Percentiles rank a stretch among this genome's conserved stretches.
Conservation (phyloP, 2,329 filamentous ascomycete genomes). For the Fusarium sp. region DNA sequence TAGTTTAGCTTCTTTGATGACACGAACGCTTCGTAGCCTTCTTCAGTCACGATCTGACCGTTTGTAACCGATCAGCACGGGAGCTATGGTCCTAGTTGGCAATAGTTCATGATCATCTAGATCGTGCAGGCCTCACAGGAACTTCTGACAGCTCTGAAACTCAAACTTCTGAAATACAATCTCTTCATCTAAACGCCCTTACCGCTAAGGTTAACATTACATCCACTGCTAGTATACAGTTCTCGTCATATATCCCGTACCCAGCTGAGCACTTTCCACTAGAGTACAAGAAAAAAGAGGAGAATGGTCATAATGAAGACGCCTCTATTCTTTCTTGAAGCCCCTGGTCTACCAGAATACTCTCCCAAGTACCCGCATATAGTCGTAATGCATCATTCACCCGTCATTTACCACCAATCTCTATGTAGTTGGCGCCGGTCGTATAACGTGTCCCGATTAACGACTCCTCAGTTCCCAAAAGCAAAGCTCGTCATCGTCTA, state of each 20-base stretch:
- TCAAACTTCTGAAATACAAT: conserved; percentile 9
- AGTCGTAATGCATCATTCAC: conserved; percentile 31
- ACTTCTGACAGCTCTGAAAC: conserved; percentile 2
- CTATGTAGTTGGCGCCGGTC: conserved; percentile 13
- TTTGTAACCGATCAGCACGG: neutral
- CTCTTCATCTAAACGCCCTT: conserved; percentile 10
- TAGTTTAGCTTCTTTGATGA: neutral
- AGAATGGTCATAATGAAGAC: neutral
- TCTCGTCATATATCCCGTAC: conserved; percentile 20
- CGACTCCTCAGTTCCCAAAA: conserved; percentile 13
- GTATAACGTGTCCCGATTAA: conserved; percentile 13
- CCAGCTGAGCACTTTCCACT: conserved; percentile 21
- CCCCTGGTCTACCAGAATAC: neutral
- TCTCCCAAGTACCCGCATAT: conserved; percentile 27
- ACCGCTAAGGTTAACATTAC: conserved; percentile 35
- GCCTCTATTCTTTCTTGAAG: neutral
- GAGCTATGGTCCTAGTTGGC: neutral
- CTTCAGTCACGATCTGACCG: neutral
- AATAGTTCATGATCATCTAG: neutral
- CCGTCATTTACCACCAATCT: conserved; percentile 31
- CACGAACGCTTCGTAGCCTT: neutral
- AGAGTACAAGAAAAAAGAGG: neutral
- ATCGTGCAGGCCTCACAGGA: neutral
- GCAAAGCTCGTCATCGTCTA: conserved; percentile 24
- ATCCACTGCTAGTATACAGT: conserved; percentile 35